Conservation (phyloP, 805 yeast species). For the Monosporozyma aerobia region DNA sequence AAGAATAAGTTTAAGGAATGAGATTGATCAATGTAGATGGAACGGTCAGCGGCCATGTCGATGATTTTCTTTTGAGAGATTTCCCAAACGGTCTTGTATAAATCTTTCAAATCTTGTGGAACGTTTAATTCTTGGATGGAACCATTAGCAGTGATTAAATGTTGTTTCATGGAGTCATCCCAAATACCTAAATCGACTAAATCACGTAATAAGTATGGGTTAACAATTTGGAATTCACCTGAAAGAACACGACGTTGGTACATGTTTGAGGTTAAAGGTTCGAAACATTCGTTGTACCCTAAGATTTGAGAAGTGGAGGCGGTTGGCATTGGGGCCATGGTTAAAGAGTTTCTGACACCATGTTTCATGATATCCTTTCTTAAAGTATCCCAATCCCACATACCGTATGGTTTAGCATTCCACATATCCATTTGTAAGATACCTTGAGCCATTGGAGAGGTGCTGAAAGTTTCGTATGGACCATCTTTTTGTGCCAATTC, state of each 20-base stretch:
- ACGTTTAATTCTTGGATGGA: slow-evolving; percentile 69
- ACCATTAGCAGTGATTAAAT: slow-evolving; percentile 66
- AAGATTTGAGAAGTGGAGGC: slow-evolving; percentile 94
- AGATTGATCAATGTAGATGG: slow-evolving; percentile 79
- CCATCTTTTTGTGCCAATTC: slow-evolving; percentile 69
- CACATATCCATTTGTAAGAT: slow-evolving; percentile 79
- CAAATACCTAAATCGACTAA: slow-evolving; percentile 72
- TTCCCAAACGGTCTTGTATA: slow-evolving; percentile 97
- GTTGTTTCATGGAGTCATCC: slow-evolving; percentile 67
- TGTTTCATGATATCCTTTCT: slow-evolving; percentile 47
- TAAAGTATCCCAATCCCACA: slow-evolving; percentile 77
- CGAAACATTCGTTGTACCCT: slow-evolving; percentile 90
- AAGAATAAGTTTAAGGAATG: slow-evolving; percentile 85
- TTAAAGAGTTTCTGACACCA: slow-evolving; percentile 77
- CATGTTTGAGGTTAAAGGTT: slow-evolving; percentile 86
- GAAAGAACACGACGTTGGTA: slow-evolving; percentile 83
- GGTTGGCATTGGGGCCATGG: slow-evolving; percentile 96
- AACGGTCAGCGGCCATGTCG: slow-evolving; percentile 76
- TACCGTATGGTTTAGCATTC: slow-evolving; percentile 62
- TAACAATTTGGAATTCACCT: slow-evolving; percentile 88
- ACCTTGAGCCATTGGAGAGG: slow-evolving; percentile 87
- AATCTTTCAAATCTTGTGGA: slow-evolving; percentile 59
- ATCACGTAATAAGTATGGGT: slow-evolving; percentile 73
- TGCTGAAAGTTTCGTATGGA: slow-evolving; percentile 58
- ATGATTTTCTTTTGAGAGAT: slow-evolving; percentile 74